Conservation (phyloP, 2,329 filamentous ascomycete species). For the Aureobasidium lini region DNA sequence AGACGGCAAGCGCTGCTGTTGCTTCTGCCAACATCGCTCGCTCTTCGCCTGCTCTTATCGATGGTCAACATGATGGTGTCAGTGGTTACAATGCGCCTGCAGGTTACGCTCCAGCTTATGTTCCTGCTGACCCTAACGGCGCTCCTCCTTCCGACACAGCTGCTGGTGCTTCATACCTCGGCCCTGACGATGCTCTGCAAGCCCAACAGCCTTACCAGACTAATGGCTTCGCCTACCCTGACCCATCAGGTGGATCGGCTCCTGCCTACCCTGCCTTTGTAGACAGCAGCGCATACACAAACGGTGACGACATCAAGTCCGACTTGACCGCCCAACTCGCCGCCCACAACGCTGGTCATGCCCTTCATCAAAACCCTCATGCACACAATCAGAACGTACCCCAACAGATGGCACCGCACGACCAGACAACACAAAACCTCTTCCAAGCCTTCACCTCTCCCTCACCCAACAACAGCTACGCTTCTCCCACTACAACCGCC, state of each 20-base stretch:
- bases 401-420: constrained; percentile 6
- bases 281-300: constrained; percentile 7
- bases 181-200: constrained; percentile 24
- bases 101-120: constrained; percentile 10
- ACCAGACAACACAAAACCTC: constrained; percentile 8
- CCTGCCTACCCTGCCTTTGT: constrained; percentile 19
- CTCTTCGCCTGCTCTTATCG: not conserved
- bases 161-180: constrained; percentile 25
- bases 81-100: constrained; percentile 17
- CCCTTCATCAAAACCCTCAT: constrained; percentile 15
- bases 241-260: constrained; percentile 21
- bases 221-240: constrained; percentile 15
- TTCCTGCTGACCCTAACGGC: constrained; percentile 12
- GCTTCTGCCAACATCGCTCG: constrained; percentile 25
- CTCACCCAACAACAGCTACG: constrained; percentile 4
- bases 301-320: constrained; percentile 17
- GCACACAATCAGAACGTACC: constrained; percentile 14
- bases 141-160: constrained; percentile 19
- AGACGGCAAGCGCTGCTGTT: constrained; percentile 34
- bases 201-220: constrained; percentile 19
- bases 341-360: constrained; percentile 16
- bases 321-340: constrained; percentile 16
- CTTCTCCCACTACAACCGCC: not conserved
- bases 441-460: constrained; percentile 12
- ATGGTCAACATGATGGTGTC: not conserved